Percentiles rank a stretch among this genome's conserved stretches.
phyloP scores from a whole-genome alignment of 2,329 filamentous ascomycete species.

The Dothistroma septosporum region DNA sequence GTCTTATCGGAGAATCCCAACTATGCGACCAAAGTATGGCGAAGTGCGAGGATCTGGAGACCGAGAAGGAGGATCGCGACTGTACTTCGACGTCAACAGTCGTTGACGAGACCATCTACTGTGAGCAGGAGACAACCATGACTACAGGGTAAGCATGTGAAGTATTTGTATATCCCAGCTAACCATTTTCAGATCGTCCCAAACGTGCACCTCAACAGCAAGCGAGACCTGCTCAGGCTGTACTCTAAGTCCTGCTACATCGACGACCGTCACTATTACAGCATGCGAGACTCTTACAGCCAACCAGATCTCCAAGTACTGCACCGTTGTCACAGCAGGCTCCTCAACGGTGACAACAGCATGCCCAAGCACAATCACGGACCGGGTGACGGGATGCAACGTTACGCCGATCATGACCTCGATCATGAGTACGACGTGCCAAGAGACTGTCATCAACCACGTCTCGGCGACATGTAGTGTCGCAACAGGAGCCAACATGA shows the following conservation, averaged over 20 bases:
- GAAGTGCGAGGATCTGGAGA: conserved; percentile 5
- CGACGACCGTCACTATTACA: not conserved
- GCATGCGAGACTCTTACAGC: conserved; percentile 5
- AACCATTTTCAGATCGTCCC: not conserved
- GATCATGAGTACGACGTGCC: conserved; percentile 7
- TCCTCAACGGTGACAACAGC: conserved; percentile 1
- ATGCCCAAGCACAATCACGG: conserved; percentile 6
- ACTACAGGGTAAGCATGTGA: not conserved
- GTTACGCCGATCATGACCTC: conserved; percentile 8
- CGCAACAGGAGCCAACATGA: conserved; percentile 11
- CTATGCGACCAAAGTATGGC: conserved; percentile 9
- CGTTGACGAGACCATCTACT: conserved; percentile 13
- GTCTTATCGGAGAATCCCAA: conserved; percentile 8
- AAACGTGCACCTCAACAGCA: conserved; percentile 10
- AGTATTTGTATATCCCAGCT: too few relatives aligned
- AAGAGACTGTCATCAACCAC: not conserved
- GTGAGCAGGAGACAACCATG: conserved; percentile 1
- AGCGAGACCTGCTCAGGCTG: conserved; percentile 7
- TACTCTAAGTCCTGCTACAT: not conserved
- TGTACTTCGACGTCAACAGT: conserved; percentile 10
- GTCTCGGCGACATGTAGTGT: conserved; percentile 5
- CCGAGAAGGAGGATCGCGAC: conserved; percentile 2
- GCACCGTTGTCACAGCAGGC: conserved; percentile 6
- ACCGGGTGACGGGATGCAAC: not conserved
- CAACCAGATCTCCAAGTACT: conserved; percentile 5